Evolutionary conservation across 2,329 filamentous ascomycete species (phyloP), one percentile per base, ranked within the genome.

Genomic region (Penicillium sp.): DNA sequence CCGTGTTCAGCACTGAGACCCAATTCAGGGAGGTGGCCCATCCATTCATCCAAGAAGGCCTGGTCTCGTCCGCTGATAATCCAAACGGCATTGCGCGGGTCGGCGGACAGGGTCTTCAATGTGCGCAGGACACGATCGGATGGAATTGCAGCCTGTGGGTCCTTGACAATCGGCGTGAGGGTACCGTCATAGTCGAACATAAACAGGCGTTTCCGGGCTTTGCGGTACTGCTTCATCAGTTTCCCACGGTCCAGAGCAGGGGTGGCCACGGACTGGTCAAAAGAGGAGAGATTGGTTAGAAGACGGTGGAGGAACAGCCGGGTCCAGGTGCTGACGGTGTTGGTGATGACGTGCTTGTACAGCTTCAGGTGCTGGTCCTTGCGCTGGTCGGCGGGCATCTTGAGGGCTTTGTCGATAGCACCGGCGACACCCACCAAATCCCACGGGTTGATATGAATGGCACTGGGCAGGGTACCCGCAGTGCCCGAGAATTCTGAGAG

Each of bases 101-200:
- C 92, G 0, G 89, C 83, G 0, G 93, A 90, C 43, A 99, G 82
- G 11, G 85, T 84, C 73, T 89, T 91, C 59, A 99, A 82, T 1
- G 89, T 93, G 33, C 88, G 85, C 50, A 96, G 88, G 22, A 97
- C 86, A 22, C 88, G 87, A 67, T 92, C 89, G 0, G 93, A 94
- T 0, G 95, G 95, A 40, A 97, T 88, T 3, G 95, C 95, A 5
- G 92, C 88, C 65, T 89, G 88, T 1, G 95, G 95, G 70, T 98
- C 92, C 67, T 90, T 89, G 56, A 98, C 95, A 68, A 99, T 98
- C 0, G 93, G 91, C 3, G 95, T 98, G 55, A 99, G 84, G 0
- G 95, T 99, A 50, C 95, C 95, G 73, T 99, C 95, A 70, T 99
- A 99, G 78, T 99, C 95, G 73, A 98, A 97, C 91, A 99, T 94